Evolutionary conservation across 345 rosid genomes (phyloP), one percentile per base, ranked within the genome.

Genomic region (Salix koriyanagi): DNA sequence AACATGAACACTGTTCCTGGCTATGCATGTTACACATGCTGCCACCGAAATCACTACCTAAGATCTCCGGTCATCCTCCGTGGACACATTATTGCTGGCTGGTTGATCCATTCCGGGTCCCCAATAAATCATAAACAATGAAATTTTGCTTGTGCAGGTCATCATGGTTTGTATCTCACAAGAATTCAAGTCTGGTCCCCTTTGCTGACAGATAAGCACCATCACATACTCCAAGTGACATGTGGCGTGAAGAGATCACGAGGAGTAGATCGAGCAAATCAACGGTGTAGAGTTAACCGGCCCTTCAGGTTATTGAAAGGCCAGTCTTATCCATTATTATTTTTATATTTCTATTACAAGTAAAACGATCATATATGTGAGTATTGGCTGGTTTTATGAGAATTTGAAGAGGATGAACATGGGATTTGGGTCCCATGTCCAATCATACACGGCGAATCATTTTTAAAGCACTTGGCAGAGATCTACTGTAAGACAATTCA

Each of bases 271-370:
- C 36, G 16, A 14, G 12, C 11, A 39, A 39, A 58, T 81, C 83
- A 12, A 79, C 65, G 83, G 79, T 73, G 32, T 11, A 42, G 0
- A 54, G 12, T 61, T n/a, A 75, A 52, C 23, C 36, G 79, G 26
- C 89, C 71, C 75, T 84, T 77, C n/a, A 12, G 66, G 73, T 1
- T 1, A 32, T 32, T 25, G 52, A 76, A 82, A 44, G 60, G 83
- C 41, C 66, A 30, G 2, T 26, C 72, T 76, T 74, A 75, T 76
- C 76, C 54, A 28, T 64, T 28, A 12, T 6, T 48, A 50, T 50
- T 50, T 50, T 50, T 50, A 50, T 44, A 44, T 44, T 44, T 44
- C 4, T 2, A 13, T 16, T 16, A 50, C n/a, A 50, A 1, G 56
- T 15, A 16, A 50, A 15, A 50, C 16, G 56, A 16, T 5, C 19